Evolutionary conservation across 2,329 filamentous ascomycete species (phyloP), one percentile per base, ranked within the genome.

Genomic region (Juglanconis sp.): DNA sequence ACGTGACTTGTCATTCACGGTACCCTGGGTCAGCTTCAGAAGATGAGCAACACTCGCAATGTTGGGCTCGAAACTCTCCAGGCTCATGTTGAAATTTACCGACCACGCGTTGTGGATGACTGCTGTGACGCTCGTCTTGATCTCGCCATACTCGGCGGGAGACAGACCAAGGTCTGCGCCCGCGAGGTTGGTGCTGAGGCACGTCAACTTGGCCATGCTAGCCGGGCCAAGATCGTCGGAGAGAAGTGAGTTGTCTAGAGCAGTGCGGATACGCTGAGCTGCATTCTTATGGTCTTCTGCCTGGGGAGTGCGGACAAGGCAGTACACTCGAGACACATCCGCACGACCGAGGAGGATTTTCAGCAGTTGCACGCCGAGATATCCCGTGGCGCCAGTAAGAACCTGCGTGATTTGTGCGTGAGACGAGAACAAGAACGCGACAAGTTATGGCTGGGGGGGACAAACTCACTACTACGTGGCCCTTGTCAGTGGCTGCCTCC

Each of bases 341-440:
- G 82, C 79, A 34, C 82, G 77, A 1, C 82, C 77, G 3, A 84
- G 81, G 1, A 89, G 76, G 13, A 87, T 79, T 0, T 82, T 79
- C 2, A 86, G 75, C 0, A 86, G 72, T 55, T 87, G 83, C 0
- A 83, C 80, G 3, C 86, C 86, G 0, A 88, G 73, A 4, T 82
- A 83, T 1, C 86, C 86, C 0, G 86, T 88, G 0, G 80, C 80
- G 8, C 86, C 86, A 1, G 86, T 88, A 8, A 88, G 70, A 11
- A 87, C 65, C 70, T 76, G 48, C 32, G 35, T 36, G 4, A 10
- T 15, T 13, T 7, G 13, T 59, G 15, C 53, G 52, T 52, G 38
- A n/a, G 44, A 4, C n/a, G 11, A 9, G 6, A 11, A 7, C 13
- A 38, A 5, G 24, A 31, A 4, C n/a, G 5, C 5, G n/a, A 4